These are phyloP conservation scores for Croton setiger DNA, from an alignment of 441 rosid genomes.

Conservation along the genomic window DNA sequence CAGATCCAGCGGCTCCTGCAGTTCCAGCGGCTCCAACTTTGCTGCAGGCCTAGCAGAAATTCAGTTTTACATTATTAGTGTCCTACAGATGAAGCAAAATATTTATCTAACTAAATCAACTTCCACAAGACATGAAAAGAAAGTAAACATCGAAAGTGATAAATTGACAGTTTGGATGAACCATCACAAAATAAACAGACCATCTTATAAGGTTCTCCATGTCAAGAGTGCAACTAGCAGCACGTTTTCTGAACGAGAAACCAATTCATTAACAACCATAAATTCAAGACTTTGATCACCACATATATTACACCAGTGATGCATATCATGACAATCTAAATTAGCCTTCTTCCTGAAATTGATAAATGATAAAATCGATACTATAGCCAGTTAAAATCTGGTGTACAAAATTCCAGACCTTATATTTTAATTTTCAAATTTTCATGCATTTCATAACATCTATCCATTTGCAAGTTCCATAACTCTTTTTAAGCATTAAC, in stretches of 20 bases:
- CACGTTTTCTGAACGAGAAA: background rate
- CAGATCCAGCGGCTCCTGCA: slow-evolving; percentile 77
- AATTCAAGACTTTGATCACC: background rate
- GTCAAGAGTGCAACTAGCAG: background rate
- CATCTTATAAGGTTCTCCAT: background rate
- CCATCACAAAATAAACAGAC: background rate
- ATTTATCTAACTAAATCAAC: slow-evolving; percentile 13
- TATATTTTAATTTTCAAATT: background rate
- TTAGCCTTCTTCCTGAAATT: background rate
- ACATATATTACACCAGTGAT: background rate
- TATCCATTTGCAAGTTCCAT: background rate
- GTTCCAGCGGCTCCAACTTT: slow-evolving; percentile 77
- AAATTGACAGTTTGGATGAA: background rate
- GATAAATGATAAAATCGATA: background rate
- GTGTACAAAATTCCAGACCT: background rate
- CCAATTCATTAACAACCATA: background rate
- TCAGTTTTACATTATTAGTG: slow-evolving; percentile 31
- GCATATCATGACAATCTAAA: background rate
- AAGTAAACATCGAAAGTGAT: background rate
- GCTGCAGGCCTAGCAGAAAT: slow-evolving; percentile 62
- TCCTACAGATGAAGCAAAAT: slow-evolving; percentile 12
- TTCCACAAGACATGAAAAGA: background rate
- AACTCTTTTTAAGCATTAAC: background rate
- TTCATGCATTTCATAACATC: background rate
- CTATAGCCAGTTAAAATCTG: background rate